Evolutionary conservation across 352 stramenopile species (phyloP).

Genomic region (Phytophthora pini): DNA sequence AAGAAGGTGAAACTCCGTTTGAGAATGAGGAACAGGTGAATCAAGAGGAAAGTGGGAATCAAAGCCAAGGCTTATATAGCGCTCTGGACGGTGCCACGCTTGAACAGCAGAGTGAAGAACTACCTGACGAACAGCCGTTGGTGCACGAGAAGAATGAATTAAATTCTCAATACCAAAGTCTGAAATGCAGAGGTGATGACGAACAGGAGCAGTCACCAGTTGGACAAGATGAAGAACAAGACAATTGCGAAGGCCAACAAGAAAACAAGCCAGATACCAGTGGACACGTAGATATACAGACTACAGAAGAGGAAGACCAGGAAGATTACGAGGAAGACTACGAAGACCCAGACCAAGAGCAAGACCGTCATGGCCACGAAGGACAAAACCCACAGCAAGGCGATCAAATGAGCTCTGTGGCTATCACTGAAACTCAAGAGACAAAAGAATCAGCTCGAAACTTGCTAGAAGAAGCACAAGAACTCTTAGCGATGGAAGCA

Average conservation of each 20-base stretch:
- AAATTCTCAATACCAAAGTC: not conserved
- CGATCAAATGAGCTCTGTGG: not conserved
- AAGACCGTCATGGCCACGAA: not conserved
- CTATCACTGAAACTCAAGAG: not conserved
- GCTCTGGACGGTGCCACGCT: not conserved
- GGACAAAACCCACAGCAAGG: not conserved
- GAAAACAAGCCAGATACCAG: not conserved
- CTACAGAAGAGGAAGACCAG: constrained; percentile 15
- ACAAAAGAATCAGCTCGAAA: not conserved
- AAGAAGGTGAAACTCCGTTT: not conserved
- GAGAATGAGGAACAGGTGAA: not conserved
- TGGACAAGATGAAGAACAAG: constrained; percentile 1
- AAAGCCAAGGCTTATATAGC: constrained; percentile 1
- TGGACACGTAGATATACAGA: not conserved
- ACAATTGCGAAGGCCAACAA: no score
- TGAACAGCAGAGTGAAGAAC: not conserved
- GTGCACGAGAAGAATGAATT: constrained; percentile 5
- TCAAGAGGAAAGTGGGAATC: not conserved
- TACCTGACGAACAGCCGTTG: not conserved
- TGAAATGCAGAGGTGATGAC: not conserved
- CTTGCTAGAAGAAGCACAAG: constrained; percentile 24
- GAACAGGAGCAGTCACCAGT: not conserved
- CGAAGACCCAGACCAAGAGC: constrained; percentile 11
- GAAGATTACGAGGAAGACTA: constrained; percentile 24
- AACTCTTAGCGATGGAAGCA: constrained; percentile 17